A percentile compares a stretch with the other conserved stretches of the same genome.
phyloP scores from a whole-genome alignment of 2,329 filamentous ascomycete genomes.

The Aspergillus tubingensis region DNA sequence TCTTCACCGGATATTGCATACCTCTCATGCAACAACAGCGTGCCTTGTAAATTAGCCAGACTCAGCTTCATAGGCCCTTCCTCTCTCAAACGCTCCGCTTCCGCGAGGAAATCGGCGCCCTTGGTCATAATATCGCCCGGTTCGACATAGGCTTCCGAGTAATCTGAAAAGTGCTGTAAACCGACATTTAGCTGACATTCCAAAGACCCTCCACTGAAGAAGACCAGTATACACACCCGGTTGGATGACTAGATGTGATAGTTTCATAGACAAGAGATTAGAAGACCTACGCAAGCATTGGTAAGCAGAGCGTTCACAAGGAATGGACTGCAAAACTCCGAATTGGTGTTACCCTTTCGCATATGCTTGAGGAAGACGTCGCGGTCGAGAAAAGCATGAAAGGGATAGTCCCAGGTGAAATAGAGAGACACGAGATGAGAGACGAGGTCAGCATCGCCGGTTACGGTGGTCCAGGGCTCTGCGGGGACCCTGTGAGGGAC shows the following conservation, averaged over 20 bases:
- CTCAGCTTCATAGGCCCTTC: slow-evolving; percentile 27
- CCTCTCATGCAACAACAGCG: slow-evolving; percentile 40
- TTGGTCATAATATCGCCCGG: slow-evolving; percentile 41
- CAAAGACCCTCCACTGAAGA: background rate
- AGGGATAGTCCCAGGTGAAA: slow-evolving; percentile 90
- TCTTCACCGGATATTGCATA: slow-evolving; percentile 41
- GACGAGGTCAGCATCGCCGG: slow-evolving; percentile 71
- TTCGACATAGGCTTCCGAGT: slow-evolving; percentile 40
- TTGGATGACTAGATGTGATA: background rate
- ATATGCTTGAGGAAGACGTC: slow-evolving; percentile 69
- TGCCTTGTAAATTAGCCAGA: slow-evolving; percentile 36
- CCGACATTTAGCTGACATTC: background rate
- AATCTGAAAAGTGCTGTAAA: slow-evolving; percentile 40
- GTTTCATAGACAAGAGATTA: background rate
- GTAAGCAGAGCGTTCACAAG: slow-evolving; percentile 91
- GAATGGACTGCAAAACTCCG: slow-evolving; percentile 77
- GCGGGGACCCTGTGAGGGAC: slow-evolving; percentile 39
- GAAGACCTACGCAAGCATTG: slow-evolving; percentile 41
- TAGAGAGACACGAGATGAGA: slow-evolving; percentile 87
- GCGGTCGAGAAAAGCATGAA: slow-evolving; percentile 75
- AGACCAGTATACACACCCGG: background rate
- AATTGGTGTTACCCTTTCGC: slow-evolving; percentile 44
- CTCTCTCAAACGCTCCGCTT: slow-evolving; percentile 36
- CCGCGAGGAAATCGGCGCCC: slow-evolving; percentile 38
- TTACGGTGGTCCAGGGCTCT: slow-evolving; percentile 76